phyloP scores from a whole-genome alignment of 768 basidiomycete genomes.

The Naganishia friedmannii region DNA sequence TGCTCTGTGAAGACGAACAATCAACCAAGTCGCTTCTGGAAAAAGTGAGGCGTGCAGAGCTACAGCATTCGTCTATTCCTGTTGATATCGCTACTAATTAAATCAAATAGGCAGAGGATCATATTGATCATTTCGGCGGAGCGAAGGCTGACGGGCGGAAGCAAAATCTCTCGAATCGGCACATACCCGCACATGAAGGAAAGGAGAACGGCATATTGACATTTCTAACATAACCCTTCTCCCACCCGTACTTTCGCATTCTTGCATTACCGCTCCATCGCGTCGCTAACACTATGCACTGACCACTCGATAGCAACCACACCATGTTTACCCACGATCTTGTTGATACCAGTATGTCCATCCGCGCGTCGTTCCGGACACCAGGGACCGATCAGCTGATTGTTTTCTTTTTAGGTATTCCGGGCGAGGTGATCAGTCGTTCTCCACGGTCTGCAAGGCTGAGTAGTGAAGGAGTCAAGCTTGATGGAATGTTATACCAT shows the following conservation, averaged over 20 bases:
- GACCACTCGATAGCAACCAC: neutral
- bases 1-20: no score
- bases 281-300: neutral
- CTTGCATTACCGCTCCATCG: neutral
- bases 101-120: no score
- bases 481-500: conserved; percentile 13
- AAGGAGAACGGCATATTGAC: neutral
- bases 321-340: conserved; percentile 21
- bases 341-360: conserved; percentile 18
- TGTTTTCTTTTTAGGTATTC: conserved; percentile 1
- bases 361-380: neutral
- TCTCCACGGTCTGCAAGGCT: conserved; percentile 7
- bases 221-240: neutral
- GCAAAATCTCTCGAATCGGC: neutral
- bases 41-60: no score
- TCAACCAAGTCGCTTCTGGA: no score
- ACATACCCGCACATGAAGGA: conserved; percentile 9
- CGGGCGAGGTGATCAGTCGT: neutral
- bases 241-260: neutral
- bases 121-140: no score
- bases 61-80: no score
- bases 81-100: no score
- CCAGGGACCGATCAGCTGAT: neutral
- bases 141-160: no score
- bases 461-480: conserved; percentile 18